Evolutionary conservation across 768 basidiomycete species (phyloP).

Genomic region (Mycena venus): DNA sequence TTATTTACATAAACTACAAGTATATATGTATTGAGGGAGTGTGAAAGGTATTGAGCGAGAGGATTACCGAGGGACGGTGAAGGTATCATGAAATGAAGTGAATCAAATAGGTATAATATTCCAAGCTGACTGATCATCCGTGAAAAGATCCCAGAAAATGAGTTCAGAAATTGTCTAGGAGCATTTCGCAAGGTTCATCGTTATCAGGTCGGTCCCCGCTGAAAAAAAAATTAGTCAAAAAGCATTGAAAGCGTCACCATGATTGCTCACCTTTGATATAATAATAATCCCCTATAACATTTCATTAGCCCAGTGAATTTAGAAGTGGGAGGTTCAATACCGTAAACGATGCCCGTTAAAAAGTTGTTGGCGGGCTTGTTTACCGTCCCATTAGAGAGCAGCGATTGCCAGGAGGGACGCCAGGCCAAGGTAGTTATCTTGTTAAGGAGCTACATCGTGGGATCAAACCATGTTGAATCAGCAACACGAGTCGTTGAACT

Average conservation of each 20-base stretch:
- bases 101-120: background rate
- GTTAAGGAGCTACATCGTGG: conserved; percentile 53
- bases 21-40: no score
- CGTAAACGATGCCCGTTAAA: conserved; percentile 73
- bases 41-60: background rate
- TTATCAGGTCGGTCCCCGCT: conserved; percentile 55
- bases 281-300: conserved; percentile 70
- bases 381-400: conserved; percentile 76
- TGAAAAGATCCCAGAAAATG: background rate
- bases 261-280: conserved; percentile 54
- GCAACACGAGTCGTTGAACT: background rate
- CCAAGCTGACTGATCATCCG: background rate
- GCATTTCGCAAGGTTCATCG: conserved; percentile 25
- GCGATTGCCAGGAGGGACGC: conserved; percentile 72
- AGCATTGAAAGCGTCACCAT: no score
- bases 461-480: background rate
- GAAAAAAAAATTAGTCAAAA: background rate
- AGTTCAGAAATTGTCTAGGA: background rate
- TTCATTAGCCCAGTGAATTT: background rate
- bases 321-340: conserved; percentile 39
- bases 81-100: background rate
- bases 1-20: background rate
- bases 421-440: conserved; percentile 67
- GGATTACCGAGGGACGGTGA: no score
- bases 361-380: conserved; percentile 69